Evolutionary conservation across 164 flowering plant species (phyloP).

Genomic region (Annona squamosa): DNA sequence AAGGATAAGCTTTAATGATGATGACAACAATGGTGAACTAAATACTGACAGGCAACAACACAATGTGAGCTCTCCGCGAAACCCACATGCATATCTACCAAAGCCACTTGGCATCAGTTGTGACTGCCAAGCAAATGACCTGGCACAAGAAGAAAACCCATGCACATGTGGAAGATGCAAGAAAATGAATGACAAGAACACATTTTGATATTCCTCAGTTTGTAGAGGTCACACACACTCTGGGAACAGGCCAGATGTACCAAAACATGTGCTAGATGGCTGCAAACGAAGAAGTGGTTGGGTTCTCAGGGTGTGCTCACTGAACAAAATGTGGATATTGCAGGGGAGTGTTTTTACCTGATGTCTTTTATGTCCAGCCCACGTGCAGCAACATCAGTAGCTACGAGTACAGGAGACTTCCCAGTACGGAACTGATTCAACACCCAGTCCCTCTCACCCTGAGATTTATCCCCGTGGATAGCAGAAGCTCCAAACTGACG

Average conservation of each 20-base stretch:
- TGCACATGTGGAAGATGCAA: no score
- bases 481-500: constrained; percentile 84
- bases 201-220: no score
- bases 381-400: constrained; percentile 95
- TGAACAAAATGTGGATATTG: neutral
- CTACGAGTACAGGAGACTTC: constrained; percentile 72
- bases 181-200: no score
- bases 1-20: no score
- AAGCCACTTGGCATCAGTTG: neutral
- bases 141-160: neutral
- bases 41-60: neutral
- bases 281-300: neutral
- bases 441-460: constrained; percentile 77
- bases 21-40: no score
- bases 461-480: constrained; percentile 92
- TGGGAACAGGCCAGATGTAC: neutral
- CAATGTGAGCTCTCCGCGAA: neutral
- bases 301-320: neutral
- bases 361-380: constrained; percentile 87
- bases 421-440: constrained; percentile 72
- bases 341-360: constrained; percentile 35
- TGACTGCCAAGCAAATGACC: neutral
- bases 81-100: neutral
- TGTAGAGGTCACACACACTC: no score
- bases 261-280: neutral